These are phyloP conservation scores for Morella rubra DNA, from an alignment of 306 rosid genomes.

Conservation along the genomic window DNA sequence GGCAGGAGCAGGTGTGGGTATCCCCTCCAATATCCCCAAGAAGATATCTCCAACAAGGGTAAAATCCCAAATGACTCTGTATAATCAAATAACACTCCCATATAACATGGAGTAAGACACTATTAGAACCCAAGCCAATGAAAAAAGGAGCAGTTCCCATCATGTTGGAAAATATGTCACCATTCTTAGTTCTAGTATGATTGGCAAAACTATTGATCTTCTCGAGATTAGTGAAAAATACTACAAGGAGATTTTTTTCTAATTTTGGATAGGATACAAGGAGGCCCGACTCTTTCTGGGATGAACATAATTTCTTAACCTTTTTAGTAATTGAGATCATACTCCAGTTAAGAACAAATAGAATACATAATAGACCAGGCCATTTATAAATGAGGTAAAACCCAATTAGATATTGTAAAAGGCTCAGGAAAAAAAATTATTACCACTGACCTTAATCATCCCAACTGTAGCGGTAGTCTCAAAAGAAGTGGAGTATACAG, in stretches of 20 bases:
- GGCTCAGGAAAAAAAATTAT: constrained; percentile 14
- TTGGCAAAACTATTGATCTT: constrained; percentile 17
- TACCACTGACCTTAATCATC: constrained; percentile 64
- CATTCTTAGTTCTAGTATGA: background rate
- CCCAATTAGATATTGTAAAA: constrained; percentile 16
- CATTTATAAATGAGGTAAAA: constrained; percentile 8
- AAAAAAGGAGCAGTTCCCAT: background rate
- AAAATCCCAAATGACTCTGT: too few species aligned
- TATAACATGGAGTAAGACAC: background rate
- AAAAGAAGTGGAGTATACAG: constrained; percentile 41
- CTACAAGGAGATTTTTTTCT: constrained; percentile 16
- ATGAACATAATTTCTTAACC: constrained; percentile 8
- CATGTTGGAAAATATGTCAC: background rate
- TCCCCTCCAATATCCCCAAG: background rate
- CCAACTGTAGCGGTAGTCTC: constrained; percentile 59
- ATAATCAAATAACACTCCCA: background rate
- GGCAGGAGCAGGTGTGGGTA: background rate
- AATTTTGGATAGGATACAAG: background rate
- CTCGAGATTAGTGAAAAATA: constrained; percentile 22
- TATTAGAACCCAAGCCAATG: background rate
- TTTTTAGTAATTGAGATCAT: background rate
- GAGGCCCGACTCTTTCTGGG: background rate
- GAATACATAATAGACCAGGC: constrained; percentile 17
- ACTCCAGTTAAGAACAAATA: background rate
- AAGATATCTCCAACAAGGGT: too few species aligned